Evolutionary conservation across 164 flowering plant species (phyloP).

Genomic region (Annona cherimola): DNA sequence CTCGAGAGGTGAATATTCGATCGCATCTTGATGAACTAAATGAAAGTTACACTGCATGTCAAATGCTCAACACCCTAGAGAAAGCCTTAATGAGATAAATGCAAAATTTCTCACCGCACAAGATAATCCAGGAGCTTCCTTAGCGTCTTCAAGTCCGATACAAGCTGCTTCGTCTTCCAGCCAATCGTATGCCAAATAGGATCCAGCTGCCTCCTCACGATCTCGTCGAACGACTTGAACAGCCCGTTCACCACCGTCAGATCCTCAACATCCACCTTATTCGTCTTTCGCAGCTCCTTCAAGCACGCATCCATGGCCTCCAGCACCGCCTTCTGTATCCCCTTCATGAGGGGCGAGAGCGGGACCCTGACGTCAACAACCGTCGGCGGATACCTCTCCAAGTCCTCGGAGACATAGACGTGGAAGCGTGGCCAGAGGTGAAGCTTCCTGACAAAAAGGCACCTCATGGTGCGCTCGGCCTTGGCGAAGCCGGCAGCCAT

Average conservation of each 20-base stretch:
- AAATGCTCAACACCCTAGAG: neutral
- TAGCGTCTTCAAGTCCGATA: constrained; percentile 86
- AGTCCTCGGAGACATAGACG: constrained; percentile 76
- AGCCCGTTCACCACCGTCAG: constrained; percentile 90
- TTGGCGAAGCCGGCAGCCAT: constrained; percentile 88
- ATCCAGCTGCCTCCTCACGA: constrained; percentile 83
- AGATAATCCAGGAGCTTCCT: constrained; percentile 95
- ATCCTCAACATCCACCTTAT: constrained; percentile 97
- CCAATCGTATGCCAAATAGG: constrained; percentile 98
- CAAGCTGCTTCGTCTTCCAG: constrained; percentile 91
- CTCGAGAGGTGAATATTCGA: neutral
- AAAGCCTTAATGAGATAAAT: neutral
- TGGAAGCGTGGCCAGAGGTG: constrained; percentile 98
- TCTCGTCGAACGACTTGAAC: constrained; percentile 97
- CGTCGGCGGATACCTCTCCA: constrained; percentile 76
- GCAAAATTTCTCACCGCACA: constrained; percentile 44
- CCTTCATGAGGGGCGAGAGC: constrained; percentile 45
- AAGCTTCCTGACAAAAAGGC: constrained; percentile 49
- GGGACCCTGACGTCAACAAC: constrained; percentile 83
- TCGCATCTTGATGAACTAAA: neutral
- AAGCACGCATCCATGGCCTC: constrained; percentile 96
- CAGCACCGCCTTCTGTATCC: constrained; percentile 82
- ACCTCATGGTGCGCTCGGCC: constrained; percentile 74
- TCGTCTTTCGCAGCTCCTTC: constrained; percentile 96
- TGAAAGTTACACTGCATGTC: neutral